Evolutionary conservation across 177 flowering plant species (phyloP).

Genomic region (Tripterygium wilfordii): DNA sequence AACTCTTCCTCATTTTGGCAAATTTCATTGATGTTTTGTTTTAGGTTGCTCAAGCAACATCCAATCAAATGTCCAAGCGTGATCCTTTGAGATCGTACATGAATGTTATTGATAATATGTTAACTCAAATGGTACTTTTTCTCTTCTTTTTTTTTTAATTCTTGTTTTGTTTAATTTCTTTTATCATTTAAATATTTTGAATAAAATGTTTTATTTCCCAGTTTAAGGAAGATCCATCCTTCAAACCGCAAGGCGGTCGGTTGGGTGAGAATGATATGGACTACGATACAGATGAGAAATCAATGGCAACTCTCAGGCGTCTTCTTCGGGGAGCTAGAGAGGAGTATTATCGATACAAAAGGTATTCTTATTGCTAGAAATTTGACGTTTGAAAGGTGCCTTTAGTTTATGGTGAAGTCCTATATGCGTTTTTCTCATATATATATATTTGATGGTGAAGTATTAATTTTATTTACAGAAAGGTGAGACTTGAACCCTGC

Average conservation of each 20-base stretch:
- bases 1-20: too few species aligned
- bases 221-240: constrained; percentile 87
- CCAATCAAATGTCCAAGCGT: constrained; percentile 95
- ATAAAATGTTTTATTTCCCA: constrained; percentile 30
- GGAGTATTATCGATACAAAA: constrained; percentile 88
- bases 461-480: too few species aligned
- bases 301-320: constrained; percentile 96
- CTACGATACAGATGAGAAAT: constrained; percentile 95
- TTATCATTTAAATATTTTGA: too few species aligned
- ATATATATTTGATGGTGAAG: too few species aligned
- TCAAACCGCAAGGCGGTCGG: constrained; percentile 96
- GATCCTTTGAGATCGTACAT: constrained; percentile 89
- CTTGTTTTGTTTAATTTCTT: too few species aligned
- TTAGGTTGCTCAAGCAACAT: constrained; percentile 99
- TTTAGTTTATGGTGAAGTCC: too few species aligned
- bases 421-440: too few species aligned
- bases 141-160: too few species aligned
- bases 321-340: constrained; percentile 85
- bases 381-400: not conserved
- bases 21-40: too few species aligned
- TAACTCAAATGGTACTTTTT: constrained; percentile 84
- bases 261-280: constrained; percentile 99
- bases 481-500: too few species aligned
- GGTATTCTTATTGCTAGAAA: constrained; percentile 31
- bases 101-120: constrained; percentile 89